Conservation (phyloP, 176 grass and related monocot genomes). For the Oryza longistaminata region DNA sequence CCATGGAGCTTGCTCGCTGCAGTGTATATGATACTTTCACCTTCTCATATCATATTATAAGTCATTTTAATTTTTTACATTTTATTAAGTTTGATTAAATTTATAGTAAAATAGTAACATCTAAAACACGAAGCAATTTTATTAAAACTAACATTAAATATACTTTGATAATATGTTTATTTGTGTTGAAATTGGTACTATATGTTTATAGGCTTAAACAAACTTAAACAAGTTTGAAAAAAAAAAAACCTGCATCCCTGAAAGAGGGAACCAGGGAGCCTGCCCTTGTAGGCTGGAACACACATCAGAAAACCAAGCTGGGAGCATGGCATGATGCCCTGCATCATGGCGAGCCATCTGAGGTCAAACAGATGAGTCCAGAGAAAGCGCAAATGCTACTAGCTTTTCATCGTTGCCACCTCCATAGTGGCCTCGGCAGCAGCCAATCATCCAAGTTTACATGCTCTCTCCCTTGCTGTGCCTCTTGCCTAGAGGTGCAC, state of each 20-base stretch:
- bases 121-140: no score
- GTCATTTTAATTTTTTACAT: no score
- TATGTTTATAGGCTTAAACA: no score
- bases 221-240: no score
- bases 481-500: slow-evolving; percentile 20
- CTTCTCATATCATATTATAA: no score
- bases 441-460: slow-evolving; percentile 49
- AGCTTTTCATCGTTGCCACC: not conserved
- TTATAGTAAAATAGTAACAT: no score
- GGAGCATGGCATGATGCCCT: slow-evolving; percentile 22
- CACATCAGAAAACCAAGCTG: not conserved
- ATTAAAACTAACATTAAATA: no score
- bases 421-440: slow-evolving; percentile 17
- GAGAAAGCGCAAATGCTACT: slow-evolving; percentile 17
- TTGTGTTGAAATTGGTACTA: no score
- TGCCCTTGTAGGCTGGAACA: slow-evolving; percentile 42
- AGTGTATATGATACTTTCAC: no score
- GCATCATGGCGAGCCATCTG: slow-evolving; percentile 16
- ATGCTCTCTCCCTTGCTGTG: not conserved
- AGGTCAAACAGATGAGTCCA: slow-evolving; percentile 50
- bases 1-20: no score
- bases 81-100: no score
- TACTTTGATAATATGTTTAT: no score
- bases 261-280: slow-evolving; percentile 33
- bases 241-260: not conserved